phyloP scores from a whole-genome alignment of 768 basidiomycete species.

The Pisolithus orientalis region DNA sequence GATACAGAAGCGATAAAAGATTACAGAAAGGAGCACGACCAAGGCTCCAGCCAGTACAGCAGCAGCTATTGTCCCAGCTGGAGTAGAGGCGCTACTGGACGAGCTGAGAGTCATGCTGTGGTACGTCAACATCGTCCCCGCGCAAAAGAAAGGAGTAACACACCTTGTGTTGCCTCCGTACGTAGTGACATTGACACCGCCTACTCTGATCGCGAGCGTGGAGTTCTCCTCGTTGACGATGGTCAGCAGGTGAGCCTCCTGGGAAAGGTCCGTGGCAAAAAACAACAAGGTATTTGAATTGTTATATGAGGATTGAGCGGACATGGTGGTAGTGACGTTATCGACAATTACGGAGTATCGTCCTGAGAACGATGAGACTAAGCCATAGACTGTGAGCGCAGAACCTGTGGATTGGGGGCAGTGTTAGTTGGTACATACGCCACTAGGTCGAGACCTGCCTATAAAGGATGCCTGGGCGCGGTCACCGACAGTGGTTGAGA shows the following conservation, averaged over 20 bases:
- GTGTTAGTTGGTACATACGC: not conserved
- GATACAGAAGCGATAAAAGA: conserved; percentile 40
- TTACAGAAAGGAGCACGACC: conserved; percentile 39
- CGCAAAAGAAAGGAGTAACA: conserved; percentile 5
- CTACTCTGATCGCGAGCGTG: conserved; percentile 42
- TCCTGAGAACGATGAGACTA: conserved; percentile 51
- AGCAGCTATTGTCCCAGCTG: conserved; percentile 61
- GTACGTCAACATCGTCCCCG: conserved; percentile 6
- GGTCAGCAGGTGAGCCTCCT: conserved; percentile 43
- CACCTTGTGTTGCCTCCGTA: conserved; percentile 30
- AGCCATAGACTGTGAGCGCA: conserved; percentile 54
- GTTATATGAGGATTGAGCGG: conserved; percentile 48
- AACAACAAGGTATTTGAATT: conserved; percentile 52
- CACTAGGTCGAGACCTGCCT: conserved; percentile 31
- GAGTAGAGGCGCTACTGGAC: conserved; percentile 19
- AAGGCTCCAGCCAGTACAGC: conserved; percentile 53
- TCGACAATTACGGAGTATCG: conserved; percentile 54
- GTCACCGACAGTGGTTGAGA: conserved; percentile 39
- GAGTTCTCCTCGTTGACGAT: conserved; percentile 53
- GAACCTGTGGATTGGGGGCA: conserved; percentile 39
- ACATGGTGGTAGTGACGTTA: conserved; percentile 40
- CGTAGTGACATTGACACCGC: conserved; percentile 45
- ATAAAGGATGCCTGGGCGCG: conserved; percentile 36
- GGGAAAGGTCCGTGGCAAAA: conserved; percentile 55
- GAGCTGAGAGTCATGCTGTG: conserved; percentile 15